Base-by-base conservation (phyloP, 805 yeast species). In the Cyberlindnera meyerae region DNA sequence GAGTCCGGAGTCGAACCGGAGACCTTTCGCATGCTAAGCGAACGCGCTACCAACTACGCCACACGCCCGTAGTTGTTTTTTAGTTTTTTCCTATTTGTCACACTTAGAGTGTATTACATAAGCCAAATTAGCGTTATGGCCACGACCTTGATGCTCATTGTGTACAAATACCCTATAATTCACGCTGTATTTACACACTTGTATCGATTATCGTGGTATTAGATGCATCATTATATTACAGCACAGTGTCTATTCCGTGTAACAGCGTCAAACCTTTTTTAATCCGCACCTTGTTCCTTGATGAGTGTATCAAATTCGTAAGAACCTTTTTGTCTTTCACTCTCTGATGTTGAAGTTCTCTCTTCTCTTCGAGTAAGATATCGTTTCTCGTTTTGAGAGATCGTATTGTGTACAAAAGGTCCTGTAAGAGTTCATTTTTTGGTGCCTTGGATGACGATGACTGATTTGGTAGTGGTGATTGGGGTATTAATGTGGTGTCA, bases 1-100 rank as follows among this genome's bases (percentile, higher is more conserved):
- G 77, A 75, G 79, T 72, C 75, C 74, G 81, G 81, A 75, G 69
- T 75, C 77, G 82, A 75, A 74, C 80, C 80, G 75, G 75, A 74
- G 82, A 76, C 82, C 81, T 76, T 74, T 74, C 78, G 75, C 82
- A 75, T 75, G 80, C 80, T 74, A 76, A 75, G 82, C 75, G 77
- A 73, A 73, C 82, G 82, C 82, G 82, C 82, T 76, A 76, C 82
- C 82, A 74, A 77, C 82, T 76, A 72, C 82, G 82, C 82, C 82
- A 76, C 80, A 76, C 77, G 81, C 82, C 82, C 82, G 12, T 25
- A n/a, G n/a, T n/a, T n/a, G n/a, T n/a, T n/a, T n/a, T n/a, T n/a
- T n/a, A n/a, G n/a, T n/a, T n/a, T n/a, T n/a, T n/a, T n/a, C n/a
- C n/a, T n/a, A n/a, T n/a, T n/a, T n/a, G n/a, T n/a, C n/a, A n/a